Evolutionary conservation across 2,329 filamentous ascomycete species (phyloP), one percentile per base, ranked within the genome.

Genomic region (Corynespora cassiicola): DNA sequence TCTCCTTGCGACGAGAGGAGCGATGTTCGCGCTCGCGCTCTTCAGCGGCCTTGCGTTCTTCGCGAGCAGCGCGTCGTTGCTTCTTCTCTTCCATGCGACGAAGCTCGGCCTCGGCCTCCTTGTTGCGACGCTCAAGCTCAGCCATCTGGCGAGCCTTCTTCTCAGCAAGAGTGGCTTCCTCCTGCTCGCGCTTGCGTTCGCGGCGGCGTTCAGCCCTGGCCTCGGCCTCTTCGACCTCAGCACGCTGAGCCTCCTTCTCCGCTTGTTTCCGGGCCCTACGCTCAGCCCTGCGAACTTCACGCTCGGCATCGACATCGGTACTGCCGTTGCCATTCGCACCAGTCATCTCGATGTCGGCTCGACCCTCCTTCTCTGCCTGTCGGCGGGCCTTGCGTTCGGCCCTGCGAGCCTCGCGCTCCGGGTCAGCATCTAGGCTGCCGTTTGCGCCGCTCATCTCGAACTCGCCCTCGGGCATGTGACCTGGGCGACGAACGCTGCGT

Each of bases 51-150:
- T 54, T 58, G 39, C 63, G 59, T 28, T 65, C 63, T 20, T 63
- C 60, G 17, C 65, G 54, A 15, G 56, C 59, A 20, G 58, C 62
- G 3, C 58, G 54, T 6, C 63, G 54, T 27, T 63, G 62, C 12
- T 68, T 62, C 48, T 70, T 70, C 40, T 72, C 69, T 8, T 69
- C 67, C 39, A 63, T 58, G 26, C 61, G 61, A 31, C 68, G 63
- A n/a, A 65, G 59, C 35, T 70, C 63, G 24, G 59, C 58, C 29
- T 71, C 67, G 12, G 65, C 63, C 29, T 63, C 57, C 44, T 60
- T 59, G 52, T 66, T 66, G 39, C 63, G 60, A 20, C 64, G 66
- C 40, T 66, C 65, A n/a, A 66, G 55, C 40, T 66, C 63, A 31
- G 63, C 66, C 57, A 60, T 64, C 39, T 61, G 61, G 16, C 58